phyloP scores from a whole-genome alignment of 2,329 filamentous ascomycete species.

The Fonsecaea monophora region DNA sequence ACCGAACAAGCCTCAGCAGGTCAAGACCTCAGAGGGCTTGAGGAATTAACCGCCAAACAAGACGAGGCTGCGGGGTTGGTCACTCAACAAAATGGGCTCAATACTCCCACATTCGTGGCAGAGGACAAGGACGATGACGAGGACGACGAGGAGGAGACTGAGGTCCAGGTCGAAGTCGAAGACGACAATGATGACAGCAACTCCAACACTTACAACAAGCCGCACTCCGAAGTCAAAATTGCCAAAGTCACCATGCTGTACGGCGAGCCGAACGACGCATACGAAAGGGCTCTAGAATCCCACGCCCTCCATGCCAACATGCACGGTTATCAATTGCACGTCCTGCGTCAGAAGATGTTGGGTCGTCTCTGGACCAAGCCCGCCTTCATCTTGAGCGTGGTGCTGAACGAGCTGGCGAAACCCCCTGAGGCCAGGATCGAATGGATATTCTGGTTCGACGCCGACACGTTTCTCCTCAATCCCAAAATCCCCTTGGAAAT shows the following conservation, averaged over 20 bases:
- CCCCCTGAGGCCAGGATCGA: conserved; percentile 43
- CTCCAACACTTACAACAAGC: neutral
- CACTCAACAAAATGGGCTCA: neutral
- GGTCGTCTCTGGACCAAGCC: conserved; percentile 34
- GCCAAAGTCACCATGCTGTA: conserved; percentile 18
- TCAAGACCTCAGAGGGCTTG: neutral
- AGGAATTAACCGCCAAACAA: neutral
- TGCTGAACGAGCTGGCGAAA: conserved; percentile 46
- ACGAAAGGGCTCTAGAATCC: conserved; percentile 46
- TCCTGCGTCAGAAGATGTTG: conserved; percentile 40
- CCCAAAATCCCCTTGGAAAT: conserved; percentile 44
- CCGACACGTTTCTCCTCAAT: conserved; percentile 46
- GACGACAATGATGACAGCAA: too few species aligned
- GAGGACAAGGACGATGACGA: too few species aligned
- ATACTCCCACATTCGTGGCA: neutral
- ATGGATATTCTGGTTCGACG: conserved; percentile 49
- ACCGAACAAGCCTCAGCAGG: neutral
- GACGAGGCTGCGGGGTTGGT: too few species aligned
- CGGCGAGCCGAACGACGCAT: conserved; percentile 41
- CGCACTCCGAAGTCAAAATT: neutral
- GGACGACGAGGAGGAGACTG: too few species aligned
- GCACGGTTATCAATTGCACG: conserved; percentile 46
- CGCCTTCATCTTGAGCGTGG: conserved; percentile 38
- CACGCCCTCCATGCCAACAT: conserved; percentile 45
- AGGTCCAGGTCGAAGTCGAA: too few species aligned